phyloP scores from a whole-genome alignment of 169 alveolate genomes.

The Plasmodium inui region DNA sequence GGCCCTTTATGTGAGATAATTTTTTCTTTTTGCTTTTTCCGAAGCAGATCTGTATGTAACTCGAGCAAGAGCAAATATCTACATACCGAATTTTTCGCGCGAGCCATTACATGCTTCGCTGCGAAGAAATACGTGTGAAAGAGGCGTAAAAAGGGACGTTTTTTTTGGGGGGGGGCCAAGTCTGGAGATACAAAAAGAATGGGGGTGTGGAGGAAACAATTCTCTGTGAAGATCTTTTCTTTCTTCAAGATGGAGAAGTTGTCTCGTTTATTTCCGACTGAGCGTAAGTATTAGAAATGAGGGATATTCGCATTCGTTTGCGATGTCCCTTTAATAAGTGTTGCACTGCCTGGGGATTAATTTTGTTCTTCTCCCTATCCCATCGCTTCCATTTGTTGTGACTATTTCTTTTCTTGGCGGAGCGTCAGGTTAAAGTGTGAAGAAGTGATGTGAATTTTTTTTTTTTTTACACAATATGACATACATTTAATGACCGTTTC shows the following conservation, averaged over 20 bases:
- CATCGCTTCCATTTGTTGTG: neutral
- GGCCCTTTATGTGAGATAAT: neutral
- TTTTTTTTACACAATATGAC: neutral
- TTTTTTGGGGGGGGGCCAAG: neutral
- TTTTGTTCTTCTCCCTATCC: neutral
- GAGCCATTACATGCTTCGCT: neutral
- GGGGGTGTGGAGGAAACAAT: neutral
- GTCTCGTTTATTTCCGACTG: slow-evolving; percentile 37
- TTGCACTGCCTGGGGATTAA: neutral
- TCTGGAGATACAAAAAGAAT: slow-evolving; percentile 12
- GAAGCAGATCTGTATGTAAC: neutral
- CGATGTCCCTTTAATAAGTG: neutral
- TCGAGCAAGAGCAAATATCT: neutral
- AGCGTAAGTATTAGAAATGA: slow-evolving; percentile 21
- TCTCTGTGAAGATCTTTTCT: neutral
- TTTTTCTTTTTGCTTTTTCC: neutral
- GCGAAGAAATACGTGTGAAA: neutral
- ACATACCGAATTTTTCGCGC: neutral
- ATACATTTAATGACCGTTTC: neutral
- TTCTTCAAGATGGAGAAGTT: slow-evolving; percentile 27
- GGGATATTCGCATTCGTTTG: neutral
- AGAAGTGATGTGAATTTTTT: neutral
- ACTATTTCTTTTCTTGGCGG: neutral
- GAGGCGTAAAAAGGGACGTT: neutral
- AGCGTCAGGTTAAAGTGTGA: neutral